Percentiles rank a stretch among this genome's conserved stretches.
phyloP scores from a whole-genome alignment of 2,329 filamentous ascomycete genomes.

The Alternaria consortialis region DNA sequence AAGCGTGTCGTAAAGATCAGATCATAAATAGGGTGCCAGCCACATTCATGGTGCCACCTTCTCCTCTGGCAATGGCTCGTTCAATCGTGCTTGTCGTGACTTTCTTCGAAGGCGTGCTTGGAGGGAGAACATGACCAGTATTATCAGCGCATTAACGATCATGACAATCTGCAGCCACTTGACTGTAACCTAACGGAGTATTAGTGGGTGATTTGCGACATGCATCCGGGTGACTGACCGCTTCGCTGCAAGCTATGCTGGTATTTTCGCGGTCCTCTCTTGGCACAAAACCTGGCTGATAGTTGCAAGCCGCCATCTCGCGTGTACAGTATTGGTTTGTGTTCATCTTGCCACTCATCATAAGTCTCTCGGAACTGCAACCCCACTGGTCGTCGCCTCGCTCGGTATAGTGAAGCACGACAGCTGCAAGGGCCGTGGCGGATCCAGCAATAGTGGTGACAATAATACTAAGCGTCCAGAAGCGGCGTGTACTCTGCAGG shows the following conservation, averaged over 20 bases:
- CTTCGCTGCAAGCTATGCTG: constrained; percentile 35
- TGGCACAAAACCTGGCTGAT: constrained; percentile 25
- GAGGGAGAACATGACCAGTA: constrained; percentile 33
- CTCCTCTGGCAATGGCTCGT: background rate
- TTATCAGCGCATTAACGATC: constrained; percentile 25
- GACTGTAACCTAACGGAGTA: constrained; percentile 26
- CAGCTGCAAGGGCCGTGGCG: constrained; percentile 29
- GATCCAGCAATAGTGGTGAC: constrained; percentile 29
- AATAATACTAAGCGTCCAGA: constrained; percentile 35
- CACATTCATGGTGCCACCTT: background rate
- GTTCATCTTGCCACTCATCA: constrained; percentile 32
- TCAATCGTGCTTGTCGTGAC: constrained; percentile 22
- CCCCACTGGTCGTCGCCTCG: constrained; percentile 36
- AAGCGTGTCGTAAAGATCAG: background rate
- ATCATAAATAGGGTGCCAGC: background rate
- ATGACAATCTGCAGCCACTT: constrained; percentile 44
- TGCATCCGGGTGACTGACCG: constrained; percentile 27
- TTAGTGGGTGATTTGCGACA: constrained; percentile 6
- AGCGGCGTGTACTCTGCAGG: constrained; percentile 34
- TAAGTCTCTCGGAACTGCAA: constrained; percentile 33
- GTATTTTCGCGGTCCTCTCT: constrained; percentile 22
- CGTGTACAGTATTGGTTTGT: constrained; percentile 41
- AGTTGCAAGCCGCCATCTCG: constrained; percentile 40
- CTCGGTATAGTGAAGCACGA: constrained; percentile 39
- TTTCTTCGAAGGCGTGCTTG: constrained; percentile 36